Conservation (phyloP, 2,329 filamentous ascomycete species). For the Didymella glomerata region DNA sequence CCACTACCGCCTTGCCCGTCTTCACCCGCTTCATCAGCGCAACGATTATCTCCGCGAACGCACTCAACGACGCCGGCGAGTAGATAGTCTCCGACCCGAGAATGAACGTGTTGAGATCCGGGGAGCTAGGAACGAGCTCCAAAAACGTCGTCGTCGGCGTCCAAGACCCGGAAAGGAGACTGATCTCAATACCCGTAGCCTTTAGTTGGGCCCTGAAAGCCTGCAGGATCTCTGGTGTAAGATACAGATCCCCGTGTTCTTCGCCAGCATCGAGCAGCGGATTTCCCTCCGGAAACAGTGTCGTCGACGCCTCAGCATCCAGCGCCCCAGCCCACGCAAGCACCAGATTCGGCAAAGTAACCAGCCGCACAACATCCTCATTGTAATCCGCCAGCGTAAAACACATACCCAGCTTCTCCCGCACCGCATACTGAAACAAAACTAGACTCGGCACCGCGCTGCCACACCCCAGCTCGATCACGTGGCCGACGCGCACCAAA, state of each 20-base stretch:
- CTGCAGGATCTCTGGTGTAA: constrained; percentile 65
- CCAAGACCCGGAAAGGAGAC: constrained; percentile 80
- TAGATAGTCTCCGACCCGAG: constrained; percentile 86
- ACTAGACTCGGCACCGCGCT: constrained; percentile 77
- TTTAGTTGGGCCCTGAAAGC: constrained; percentile 67
- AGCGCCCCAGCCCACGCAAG: constrained; percentile 65
- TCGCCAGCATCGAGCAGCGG: constrained; percentile 27
- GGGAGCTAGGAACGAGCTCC: constrained; percentile 59
- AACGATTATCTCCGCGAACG: constrained; percentile 74
- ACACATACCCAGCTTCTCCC: constrained; percentile 60
- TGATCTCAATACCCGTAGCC: constrained; percentile 63
- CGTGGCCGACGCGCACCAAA: constrained; percentile 58
- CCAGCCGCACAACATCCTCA: constrained; percentile 76
- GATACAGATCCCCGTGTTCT: constrained; percentile 66
- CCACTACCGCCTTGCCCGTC: constrained; percentile 70
- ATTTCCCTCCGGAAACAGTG: constrained; percentile 32
- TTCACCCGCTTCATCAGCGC: constrained; percentile 63
- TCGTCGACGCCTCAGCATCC: constrained; percentile 24
- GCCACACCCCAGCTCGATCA: constrained; percentile 75
- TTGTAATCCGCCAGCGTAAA: constrained; percentile 83
- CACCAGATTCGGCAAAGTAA: constrained; percentile 80
- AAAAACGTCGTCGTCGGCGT: constrained; percentile 65
- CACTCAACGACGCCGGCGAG: constrained; percentile 72
- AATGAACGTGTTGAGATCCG: constrained; percentile 57
- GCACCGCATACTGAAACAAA: constrained; percentile 70